Evolutionary conservation across 1,139 yeast genomes (phyloP).

Genomic region (Lodderomyces pseudojiufengensis): DNA sequence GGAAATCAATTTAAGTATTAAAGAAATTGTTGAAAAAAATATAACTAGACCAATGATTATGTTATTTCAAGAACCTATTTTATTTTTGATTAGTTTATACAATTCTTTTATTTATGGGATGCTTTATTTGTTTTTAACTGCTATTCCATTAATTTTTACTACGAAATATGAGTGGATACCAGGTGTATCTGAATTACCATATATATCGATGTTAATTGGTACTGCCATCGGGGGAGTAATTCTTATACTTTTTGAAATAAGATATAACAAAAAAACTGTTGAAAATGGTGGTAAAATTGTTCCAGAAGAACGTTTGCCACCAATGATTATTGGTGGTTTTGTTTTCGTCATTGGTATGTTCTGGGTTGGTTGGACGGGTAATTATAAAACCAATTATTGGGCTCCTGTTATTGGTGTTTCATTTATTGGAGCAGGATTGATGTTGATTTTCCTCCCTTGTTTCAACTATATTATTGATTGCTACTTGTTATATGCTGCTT

Average conservation of each 20-base stretch:
- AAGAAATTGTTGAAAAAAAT: slow-evolving; percentile 67
- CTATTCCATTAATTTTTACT: slow-evolving; percentile 71
- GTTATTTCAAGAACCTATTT: slow-evolving; percentile 70
- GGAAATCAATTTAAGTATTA: slow-evolving; percentile 56
- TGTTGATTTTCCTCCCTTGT: slow-evolving; percentile 73
- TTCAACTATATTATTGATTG: slow-evolving; percentile 79
- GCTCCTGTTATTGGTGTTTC: slow-evolving; percentile 82
- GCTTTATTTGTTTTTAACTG: slow-evolving; percentile 71
- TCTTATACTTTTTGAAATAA: slow-evolving; percentile 26
- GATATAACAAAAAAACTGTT: slow-evolving; percentile 22
- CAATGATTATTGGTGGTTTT: slow-evolving; percentile 68
- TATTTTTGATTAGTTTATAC: slow-evolving; percentile 65
- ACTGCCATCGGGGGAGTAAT: slow-evolving; percentile 52
- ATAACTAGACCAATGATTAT: slow-evolving; percentile 65
- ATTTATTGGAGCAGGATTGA: slow-evolving; percentile 70
- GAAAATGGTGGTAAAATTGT: slow-evolving; percentile 56
- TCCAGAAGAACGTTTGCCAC: slow-evolving; percentile 77
- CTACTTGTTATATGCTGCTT: slow-evolving; percentile 77
- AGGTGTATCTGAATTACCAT: slow-evolving; percentile 63
- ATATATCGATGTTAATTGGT: slow-evolving; percentile 60
- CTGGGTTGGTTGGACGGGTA: slow-evolving; percentile 87
- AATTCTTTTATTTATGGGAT: slow-evolving; percentile 85
- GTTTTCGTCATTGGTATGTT: slow-evolving; percentile 73
- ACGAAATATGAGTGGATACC: slow-evolving; percentile 51
- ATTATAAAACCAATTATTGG: slow-evolving; percentile 70